phyloP scores from a whole-genome alignment of 2,329 filamentous ascomycete species.

The Ceratocystiopsis sp. region DNA sequence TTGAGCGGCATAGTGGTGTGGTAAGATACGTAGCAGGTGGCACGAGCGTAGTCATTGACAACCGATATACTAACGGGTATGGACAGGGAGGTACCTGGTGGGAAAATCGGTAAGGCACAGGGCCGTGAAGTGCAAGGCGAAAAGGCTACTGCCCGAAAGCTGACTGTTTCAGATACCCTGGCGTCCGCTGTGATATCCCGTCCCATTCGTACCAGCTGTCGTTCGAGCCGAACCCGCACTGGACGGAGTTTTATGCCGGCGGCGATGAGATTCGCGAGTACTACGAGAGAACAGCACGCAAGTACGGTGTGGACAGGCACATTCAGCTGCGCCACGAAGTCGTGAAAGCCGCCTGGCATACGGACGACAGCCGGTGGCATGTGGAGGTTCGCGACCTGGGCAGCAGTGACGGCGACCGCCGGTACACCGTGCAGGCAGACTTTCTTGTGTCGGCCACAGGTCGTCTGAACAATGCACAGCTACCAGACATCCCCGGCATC shows the following conservation, averaged over 20 bases:
- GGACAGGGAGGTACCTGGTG: conserved; percentile 3
- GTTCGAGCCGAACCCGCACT: conserved; percentile 8
- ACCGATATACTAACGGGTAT: neutral
- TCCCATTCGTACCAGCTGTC: conserved; percentile 9
- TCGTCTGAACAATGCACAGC: neutral
- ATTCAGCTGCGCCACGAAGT: conserved; percentile 1
- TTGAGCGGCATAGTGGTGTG: conserved; percentile 1
- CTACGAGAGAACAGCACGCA: conserved; percentile 2
- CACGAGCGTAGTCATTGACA: no score
- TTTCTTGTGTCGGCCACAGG: conserved; percentile 1
- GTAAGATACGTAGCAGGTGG: neutral
- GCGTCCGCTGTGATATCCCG: conserved; percentile 10
- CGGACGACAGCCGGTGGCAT: neutral
- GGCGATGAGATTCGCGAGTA: conserved; percentile 9
- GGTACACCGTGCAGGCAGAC: neutral
- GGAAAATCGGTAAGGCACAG: conserved; percentile 35
- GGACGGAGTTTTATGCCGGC: conserved; percentile 8
- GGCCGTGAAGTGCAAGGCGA: no score
- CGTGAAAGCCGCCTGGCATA: neutral
- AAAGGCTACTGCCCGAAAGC: no score
- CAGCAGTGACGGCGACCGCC: neutral
- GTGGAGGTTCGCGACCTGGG: neutral
- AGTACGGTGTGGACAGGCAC: conserved; percentile 2
- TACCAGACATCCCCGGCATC: neutral
- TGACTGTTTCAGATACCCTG: conserved; percentile 3